These are phyloP conservation scores for Fomitopsis pinicola DNA, from an alignment of 1,284 basidiomycete species.

Conservation along the genomic window DNA sequence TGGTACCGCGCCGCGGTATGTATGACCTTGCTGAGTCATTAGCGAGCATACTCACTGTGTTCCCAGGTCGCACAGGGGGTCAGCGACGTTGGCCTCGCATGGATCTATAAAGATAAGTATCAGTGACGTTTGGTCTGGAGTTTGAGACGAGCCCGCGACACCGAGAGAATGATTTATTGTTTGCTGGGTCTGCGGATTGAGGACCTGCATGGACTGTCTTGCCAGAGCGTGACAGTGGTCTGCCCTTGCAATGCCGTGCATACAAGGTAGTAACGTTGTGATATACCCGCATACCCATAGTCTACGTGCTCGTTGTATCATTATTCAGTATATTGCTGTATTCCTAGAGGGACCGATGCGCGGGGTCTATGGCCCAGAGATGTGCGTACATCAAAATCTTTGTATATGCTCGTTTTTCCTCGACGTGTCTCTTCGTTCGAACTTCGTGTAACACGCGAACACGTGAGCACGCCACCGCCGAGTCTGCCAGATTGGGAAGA, in stretches of 20 bases:
- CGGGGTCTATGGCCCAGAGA: neutral
- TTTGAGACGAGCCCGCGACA: neutral
- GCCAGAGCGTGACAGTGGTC: too few relatives aligned
- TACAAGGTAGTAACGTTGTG: neutral
- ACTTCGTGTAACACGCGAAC: neutral
- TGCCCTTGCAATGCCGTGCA: neutral
- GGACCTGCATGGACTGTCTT: neutral
- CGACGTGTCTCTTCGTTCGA: too few relatives aligned
- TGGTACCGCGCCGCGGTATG: conserved; percentile 86
- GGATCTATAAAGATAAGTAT: conserved; percentile 86
- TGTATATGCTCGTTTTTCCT: too few relatives aligned
- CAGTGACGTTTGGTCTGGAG: conserved; percentile 15
- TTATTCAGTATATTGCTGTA: conserved; percentile 1
- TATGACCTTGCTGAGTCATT: conserved; percentile 8
- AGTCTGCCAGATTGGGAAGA: neutral
- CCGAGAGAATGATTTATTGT: too few relatives aligned
- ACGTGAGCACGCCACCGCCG: neutral
- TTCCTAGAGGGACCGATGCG: neutral
- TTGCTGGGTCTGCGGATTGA: too few relatives aligned
- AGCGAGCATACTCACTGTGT: neutral
- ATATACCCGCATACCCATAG: neutral
- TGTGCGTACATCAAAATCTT: too few relatives aligned
- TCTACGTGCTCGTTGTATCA: neutral
- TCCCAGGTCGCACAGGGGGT: conserved; percentile 67
- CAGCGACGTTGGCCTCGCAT: conserved; percentile 78